A percentile compares a stretch with the other conserved stretches of the same genome.
These are phyloP conservation scores for Grosmannia serpens DNA, from an alignment of 2,329 filamentous ascomycete genomes.

Conservation along the genomic window DNA sequence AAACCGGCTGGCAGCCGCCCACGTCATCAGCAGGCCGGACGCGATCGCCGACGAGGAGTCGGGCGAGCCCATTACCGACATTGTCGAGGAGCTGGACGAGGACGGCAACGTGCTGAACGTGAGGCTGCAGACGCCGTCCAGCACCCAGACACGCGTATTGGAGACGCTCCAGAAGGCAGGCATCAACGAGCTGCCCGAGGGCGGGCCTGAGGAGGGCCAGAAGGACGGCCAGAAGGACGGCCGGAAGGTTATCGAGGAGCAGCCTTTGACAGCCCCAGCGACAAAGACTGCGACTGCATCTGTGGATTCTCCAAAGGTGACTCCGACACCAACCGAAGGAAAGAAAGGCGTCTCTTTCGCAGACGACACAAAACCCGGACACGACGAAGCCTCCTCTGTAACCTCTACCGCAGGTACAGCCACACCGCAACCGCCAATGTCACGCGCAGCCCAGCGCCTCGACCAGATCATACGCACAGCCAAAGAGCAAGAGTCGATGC, in stretches of 20 bases:
- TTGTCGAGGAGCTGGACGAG: conserved; percentile 84
- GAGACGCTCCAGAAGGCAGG: conserved; percentile 71
- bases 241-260: neutral
- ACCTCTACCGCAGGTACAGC: too few relatives aligned
- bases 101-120: conserved; percentile 71
- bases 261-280: neutral
- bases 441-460: conserved; percentile 33
- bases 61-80: conserved; percentile 74
- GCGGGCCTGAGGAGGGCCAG: neutral
- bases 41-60: conserved; percentile 43
- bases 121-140: conserved; percentile 54
- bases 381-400: conserved; percentile 17
- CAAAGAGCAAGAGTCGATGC: conserved; percentile 39
- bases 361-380: conserved; percentile 42
- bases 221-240: neutral
- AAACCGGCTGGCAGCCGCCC: conserved; percentile 54
- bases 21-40: conserved; percentile 44
- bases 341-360: conserved; percentile 55
- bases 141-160: conserved; percentile 54
- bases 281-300: neutral
- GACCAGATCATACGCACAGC: conserved; percentile 46
- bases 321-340: neutral
- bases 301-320: neutral
- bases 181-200: conserved; percentile 27
- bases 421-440: conserved; percentile 7